Evolutionary conservation across 2,329 filamentous ascomycete species (phyloP).

Genomic region (Xylariales sp.): DNA sequence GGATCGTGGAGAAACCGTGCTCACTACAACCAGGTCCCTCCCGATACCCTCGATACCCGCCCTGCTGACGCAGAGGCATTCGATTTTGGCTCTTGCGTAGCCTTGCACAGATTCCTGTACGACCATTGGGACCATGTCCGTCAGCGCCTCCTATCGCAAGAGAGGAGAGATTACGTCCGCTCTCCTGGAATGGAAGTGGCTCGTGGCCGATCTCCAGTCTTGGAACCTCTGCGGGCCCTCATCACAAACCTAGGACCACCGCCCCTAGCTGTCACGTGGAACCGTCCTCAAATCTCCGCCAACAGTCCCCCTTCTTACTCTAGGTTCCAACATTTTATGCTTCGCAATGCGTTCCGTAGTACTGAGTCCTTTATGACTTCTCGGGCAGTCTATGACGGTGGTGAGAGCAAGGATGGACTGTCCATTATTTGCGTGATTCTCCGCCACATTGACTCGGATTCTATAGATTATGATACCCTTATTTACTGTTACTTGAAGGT

Average conservation of each 20-base stretch:
- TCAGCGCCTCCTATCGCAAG: constrained; percentile 57
- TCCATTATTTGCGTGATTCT: constrained; percentile 66
- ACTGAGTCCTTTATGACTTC: constrained; percentile 61
- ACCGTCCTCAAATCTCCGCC: constrained; percentile 58
- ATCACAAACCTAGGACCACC: constrained; percentile 64
- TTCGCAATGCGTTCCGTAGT: constrained; percentile 61
- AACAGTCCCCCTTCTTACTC: constrained; percentile 63
- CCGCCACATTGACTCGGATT: constrained; percentile 61
- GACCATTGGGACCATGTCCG: constrained; percentile 68
- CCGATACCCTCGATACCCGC: constrained; percentile 38
- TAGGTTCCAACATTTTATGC: constrained; percentile 68
- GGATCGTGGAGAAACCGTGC: constrained; percentile 6
- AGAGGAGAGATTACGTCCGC: constrained; percentile 52
- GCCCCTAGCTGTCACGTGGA: constrained; percentile 65
- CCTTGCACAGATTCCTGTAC: constrained; percentile 64
- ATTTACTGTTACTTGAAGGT: constrained; percentile 66
- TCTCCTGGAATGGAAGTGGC: constrained; percentile 46
- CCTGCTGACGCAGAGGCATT: constrained; percentile 46
- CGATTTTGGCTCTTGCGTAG: constrained; percentile 67
- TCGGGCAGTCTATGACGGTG: constrained; percentile 65
- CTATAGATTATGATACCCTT: constrained; percentile 61
- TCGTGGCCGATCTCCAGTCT: constrained; percentile 49
- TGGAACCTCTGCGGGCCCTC: constrained; percentile 56
- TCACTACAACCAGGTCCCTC: constrained; percentile 36
- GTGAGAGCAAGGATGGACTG: constrained; percentile 66